Evolutionary conservation across 768 basidiomycete genomes (phyloP).

Genomic region (Hebeloma cylindrosporum): DNA sequence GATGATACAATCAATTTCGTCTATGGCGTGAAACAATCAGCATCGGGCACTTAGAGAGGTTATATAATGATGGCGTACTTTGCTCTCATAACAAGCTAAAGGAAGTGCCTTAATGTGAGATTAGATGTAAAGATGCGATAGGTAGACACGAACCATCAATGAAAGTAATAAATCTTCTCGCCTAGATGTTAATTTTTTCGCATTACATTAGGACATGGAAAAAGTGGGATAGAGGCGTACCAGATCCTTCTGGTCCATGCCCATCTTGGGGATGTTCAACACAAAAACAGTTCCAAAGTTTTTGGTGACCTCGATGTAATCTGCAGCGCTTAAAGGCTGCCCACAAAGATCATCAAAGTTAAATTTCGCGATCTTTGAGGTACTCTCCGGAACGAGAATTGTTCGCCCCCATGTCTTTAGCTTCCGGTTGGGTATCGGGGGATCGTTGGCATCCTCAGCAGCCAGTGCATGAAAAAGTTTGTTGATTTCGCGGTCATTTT

Average conservation of each 20-base stretch:
- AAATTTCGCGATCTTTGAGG: slow-evolving; percentile 80
- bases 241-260: slow-evolving; percentile 81
- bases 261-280: slow-evolving; percentile 86
- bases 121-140: not conserved
- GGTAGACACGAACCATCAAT: slow-evolving; percentile 69
- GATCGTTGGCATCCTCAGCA: slow-evolving; percentile 50
- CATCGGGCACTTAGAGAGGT: not conserved
- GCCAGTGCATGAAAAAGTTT: slow-evolving; percentile 83
- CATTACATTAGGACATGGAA: not conserved
- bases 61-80: slow-evolving; percentile 41
- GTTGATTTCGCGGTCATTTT: slow-evolving; percentile 67
- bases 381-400: slow-evolving; percentile 76
- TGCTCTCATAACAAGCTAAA: slow-evolving; percentile 88
- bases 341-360: slow-evolving; percentile 86
- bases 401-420: slow-evolving; percentile 91
- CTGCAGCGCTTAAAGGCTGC: slow-evolving; percentile 87
- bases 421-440: slow-evolving; percentile 57
- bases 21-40: slow-evolving; percentile 34
- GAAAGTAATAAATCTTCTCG: slow-evolving; percentile 95
- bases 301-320: slow-evolving; percentile 92
- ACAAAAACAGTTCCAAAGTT: slow-evolving; percentile 88
- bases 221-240: slow-evolving; percentile 36
- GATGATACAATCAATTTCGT: slow-evolving; percentile 92
- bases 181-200: slow-evolving; percentile 44
- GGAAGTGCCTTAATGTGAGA: slow-evolving; percentile 3